phyloP scores from a whole-genome alignment of 306 rosid genomes.

The Ochetophila trinervis region DNA sequence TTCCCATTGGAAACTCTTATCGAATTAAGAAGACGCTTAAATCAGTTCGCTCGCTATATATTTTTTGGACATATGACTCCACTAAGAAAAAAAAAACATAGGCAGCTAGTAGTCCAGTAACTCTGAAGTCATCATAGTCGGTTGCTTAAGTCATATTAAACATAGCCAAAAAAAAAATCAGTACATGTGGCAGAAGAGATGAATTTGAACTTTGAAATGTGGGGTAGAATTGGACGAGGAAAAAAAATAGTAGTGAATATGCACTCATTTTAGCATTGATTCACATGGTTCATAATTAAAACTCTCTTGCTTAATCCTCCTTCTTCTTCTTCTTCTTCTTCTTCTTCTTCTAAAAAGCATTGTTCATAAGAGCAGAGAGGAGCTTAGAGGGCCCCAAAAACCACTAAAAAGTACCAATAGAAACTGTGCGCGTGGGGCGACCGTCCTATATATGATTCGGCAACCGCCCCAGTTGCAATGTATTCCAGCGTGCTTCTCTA shows the following conservation, averaged over 20 bases:
- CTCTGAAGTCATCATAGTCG: constrained; percentile 24
- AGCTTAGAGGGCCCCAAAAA: constrained; percentile 32
- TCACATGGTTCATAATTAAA: constrained; percentile 29
- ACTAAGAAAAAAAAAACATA: too few relatives aligned
- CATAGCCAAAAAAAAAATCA: not conserved
- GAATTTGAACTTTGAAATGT: not conserved
- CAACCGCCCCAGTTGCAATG: constrained; percentile 48
- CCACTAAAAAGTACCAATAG: constrained; percentile 44
- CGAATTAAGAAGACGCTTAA: too few relatives aligned
- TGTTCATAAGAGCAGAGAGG: not conserved
- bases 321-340: not conserved
- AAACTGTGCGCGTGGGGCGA: constrained; percentile 34
- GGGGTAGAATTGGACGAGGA: constrained; percentile 5
- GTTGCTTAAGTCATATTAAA: constrained; percentile 31
- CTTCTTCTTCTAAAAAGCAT: not conserved
- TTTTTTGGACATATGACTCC: too few relatives aligned
- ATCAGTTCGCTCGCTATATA: too few relatives aligned
- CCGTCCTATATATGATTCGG: constrained; percentile 31
- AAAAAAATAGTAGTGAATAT: constrained; percentile 13
- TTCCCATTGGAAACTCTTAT: too few relatives aligned
- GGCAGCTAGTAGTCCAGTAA: not conserved
- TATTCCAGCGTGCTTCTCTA: constrained; percentile 11
- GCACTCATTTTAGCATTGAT: constrained; percentile 42
- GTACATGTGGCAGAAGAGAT: not conserved
- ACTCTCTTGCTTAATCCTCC: not conserved